Conservation (phyloP, 1,284 basidiomycete species). For the Rhodotorula sp. region DNA sequence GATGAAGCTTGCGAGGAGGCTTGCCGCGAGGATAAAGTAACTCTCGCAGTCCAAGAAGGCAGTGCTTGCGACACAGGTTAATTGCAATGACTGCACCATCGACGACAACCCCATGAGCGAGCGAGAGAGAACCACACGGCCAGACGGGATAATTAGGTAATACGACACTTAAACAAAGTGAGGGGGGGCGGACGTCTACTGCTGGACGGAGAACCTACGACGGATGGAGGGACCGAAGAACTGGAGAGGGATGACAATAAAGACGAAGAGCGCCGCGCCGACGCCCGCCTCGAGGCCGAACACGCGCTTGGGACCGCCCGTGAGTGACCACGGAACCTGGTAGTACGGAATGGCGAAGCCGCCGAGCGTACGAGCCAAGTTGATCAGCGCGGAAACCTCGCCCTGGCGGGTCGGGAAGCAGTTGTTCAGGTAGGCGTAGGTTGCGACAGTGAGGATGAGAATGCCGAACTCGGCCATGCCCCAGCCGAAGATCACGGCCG, state of each 20-base stretch:
- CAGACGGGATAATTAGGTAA: no score
- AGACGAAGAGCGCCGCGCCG: constrained; percentile 57
- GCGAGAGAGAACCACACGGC: no score
- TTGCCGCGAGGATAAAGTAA: no score
- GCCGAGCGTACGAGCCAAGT: constrained; percentile 60
- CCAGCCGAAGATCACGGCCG: constrained; percentile 45
- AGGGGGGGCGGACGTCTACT: background rate
- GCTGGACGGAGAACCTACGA: constrained; percentile 31
- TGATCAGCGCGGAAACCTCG: constrained; percentile 62
- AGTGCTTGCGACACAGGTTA: no score
- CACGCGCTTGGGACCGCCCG: constrained; percentile 1
- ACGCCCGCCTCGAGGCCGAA: constrained; percentile 64
- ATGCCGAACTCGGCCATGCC: constrained; percentile 41
- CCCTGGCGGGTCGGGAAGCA: constrained; percentile 58
- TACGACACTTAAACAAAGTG: background rate
- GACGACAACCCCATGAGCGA: no score
- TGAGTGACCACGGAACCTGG: constrained; percentile 51
- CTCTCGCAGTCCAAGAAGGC: no score
- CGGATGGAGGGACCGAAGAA: constrained; percentile 55
- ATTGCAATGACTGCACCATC: no score
- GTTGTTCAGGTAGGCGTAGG: constrained; percentile 55
- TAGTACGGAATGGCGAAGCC: constrained; percentile 60
- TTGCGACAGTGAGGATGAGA: constrained; percentile 20
- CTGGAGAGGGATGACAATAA: constrained; percentile 59
- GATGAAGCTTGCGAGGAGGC: no score